Conservation (phyloP, 1,284 basidiomycete species). For the Anthracocystis panici-leucophaei region DNA sequence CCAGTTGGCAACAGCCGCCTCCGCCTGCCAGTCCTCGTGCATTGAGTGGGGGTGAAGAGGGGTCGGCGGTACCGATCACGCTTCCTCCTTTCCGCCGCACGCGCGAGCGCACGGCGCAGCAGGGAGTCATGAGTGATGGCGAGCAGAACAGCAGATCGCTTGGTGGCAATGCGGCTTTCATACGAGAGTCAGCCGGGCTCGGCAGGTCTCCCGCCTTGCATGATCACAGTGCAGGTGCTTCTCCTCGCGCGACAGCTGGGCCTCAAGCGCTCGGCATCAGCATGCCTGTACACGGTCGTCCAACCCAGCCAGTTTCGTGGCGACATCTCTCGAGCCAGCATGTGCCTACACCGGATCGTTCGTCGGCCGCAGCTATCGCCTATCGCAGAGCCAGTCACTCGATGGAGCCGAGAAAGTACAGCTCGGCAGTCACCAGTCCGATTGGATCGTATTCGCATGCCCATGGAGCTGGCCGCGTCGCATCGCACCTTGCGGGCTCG, state of each 20-base stretch:
- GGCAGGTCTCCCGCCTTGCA: background rate
- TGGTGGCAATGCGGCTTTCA: constrained; percentile 45
- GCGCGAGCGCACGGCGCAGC: constrained; percentile 23
- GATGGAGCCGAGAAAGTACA: constrained; percentile 14
- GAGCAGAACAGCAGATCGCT: constrained; percentile 33
- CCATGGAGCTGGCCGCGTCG: constrained; percentile 1
- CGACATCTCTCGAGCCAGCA: constrained; percentile 32
- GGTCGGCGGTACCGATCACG: constrained; percentile 27
- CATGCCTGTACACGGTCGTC: constrained; percentile 18
- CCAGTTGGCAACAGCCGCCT: constrained; percentile 44
- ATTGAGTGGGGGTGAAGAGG: constrained; percentile 6
- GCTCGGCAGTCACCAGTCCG: constrained; percentile 29
- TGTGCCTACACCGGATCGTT: constrained; percentile 2
- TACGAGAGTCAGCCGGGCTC: constrained; percentile 32
- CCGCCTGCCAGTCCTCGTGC: background rate
- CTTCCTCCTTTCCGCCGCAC: constrained; percentile 37
- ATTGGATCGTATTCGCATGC: constrained; percentile 30
- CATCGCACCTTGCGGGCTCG: background rate
- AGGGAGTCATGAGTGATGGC: constrained; percentile 31
- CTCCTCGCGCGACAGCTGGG: background rate
- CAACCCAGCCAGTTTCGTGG: constrained; percentile 23
- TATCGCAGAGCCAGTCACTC: constrained; percentile 35
- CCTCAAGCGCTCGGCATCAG: constrained; percentile 22
- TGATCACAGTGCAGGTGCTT: constrained; percentile 3
- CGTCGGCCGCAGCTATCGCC: background rate